These are phyloP conservation scores for Diphasiastrum complanatum DNA, from an alignment of 83 land plant genomes.

Conservation along the genomic window DNA sequence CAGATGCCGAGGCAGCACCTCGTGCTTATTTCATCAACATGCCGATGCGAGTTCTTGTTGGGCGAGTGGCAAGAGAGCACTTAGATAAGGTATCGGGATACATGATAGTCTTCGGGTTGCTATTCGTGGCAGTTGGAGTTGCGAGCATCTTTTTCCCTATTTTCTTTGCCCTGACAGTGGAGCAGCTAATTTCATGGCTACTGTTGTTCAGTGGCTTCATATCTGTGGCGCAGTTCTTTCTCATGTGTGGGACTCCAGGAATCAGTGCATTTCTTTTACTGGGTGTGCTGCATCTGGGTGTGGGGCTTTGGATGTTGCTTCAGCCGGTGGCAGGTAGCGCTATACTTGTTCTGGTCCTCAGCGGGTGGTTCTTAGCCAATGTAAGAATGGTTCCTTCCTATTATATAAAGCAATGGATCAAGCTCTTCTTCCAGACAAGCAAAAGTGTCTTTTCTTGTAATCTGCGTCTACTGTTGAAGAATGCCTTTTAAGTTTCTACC, in stretches of 20 bases:
- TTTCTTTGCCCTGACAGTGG: conserved; percentile 25
- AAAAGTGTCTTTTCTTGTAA: no score
- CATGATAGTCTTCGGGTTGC: conserved; percentile 18
- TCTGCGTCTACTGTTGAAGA: no score
- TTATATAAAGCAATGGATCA: no score
- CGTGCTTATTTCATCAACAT: conserved; percentile 32
- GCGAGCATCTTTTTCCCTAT: conserved; percentile 25
- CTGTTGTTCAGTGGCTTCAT: conserved; percentile 27
- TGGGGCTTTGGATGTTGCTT: conserved; percentile 29
- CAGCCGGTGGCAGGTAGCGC: conserved; percentile 18
- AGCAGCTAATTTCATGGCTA: conserved; percentile 28
- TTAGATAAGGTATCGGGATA: conserved; percentile 23
- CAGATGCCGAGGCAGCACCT: not conserved
- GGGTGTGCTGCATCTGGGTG: conserved; percentile 28
- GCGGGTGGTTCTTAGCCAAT: conserved; percentile 31
- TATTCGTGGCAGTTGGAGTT: conserved; percentile 22
- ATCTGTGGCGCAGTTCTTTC: conserved; percentile 26
- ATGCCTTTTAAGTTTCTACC: no score
- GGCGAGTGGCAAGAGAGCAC: conserved; percentile 24
- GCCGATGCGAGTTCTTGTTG: conserved; percentile 24
- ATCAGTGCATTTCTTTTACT: conserved; percentile 32
- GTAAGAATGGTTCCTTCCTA: no score
- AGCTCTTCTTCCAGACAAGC: no score
- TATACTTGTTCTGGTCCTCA: conserved; percentile 19
- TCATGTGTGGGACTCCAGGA: conserved; percentile 37